These are phyloP conservation scores for Tetrapisispora phaffii DNA, from an alignment of 805 yeast species.

Conservation along the genomic window DNA sequence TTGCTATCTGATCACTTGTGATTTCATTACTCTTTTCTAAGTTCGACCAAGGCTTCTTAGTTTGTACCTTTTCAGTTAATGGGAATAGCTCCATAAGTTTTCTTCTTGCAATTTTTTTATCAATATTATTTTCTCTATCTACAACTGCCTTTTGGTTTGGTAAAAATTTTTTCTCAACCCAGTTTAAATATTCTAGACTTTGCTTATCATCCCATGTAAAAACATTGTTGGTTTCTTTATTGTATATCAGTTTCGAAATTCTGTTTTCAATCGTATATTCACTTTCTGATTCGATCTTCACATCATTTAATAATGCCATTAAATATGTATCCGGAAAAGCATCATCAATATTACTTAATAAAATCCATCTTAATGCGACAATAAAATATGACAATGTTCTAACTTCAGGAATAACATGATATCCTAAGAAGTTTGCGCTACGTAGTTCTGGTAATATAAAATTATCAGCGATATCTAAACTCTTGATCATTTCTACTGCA, in stretches of 20 bases:
- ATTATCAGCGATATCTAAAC: conserved; percentile 4
- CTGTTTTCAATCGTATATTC: conserved; percentile 2
- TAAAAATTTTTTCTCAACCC: conserved; percentile 22
- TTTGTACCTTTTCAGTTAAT: conserved; percentile 5
- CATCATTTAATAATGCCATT: background rate
- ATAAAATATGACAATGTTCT: conserved; percentile 16
- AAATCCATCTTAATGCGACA: conserved; percentile 14
- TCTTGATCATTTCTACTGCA: conserved; percentile 10
- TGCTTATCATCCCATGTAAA: conserved; percentile 16
- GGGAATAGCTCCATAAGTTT: conserved; percentile 24
- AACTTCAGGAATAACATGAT: conserved; percentile 16
- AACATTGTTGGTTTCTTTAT: conserved; percentile 4
- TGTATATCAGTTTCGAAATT: conserved; percentile 4
- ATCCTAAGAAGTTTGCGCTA: conserved; percentile 6
- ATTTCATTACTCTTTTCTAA: background rate
- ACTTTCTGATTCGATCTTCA: background rate
- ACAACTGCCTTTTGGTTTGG: conserved; percentile 7
- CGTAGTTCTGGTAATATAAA: conserved; percentile 8
- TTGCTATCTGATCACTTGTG: background rate
- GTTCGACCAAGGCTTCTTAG: background rate
- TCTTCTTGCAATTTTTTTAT: conserved; percentile 24
- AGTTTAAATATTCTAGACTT: conserved; percentile 18
- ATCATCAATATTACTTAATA: conserved; percentile 10
- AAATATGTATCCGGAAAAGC: conserved; percentile 10
- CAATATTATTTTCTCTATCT: conserved; percentile 15